Base-by-base conservation (phyloP, 2,329 filamentous ascomycete genomes). In the Penicillium decumbens region DNA sequence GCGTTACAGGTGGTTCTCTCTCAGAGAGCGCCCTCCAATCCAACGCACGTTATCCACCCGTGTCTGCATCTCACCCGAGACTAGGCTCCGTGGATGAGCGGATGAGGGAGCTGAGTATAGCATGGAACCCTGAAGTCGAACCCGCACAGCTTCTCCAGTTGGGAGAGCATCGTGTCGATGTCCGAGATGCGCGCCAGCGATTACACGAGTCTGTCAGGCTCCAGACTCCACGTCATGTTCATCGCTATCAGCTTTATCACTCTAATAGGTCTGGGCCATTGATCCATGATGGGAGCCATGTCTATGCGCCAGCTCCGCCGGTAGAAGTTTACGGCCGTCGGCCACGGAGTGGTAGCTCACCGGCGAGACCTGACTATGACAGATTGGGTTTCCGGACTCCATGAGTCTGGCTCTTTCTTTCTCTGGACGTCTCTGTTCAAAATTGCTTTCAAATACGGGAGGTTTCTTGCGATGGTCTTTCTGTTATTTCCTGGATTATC, bases 311-410 rank as follows among this genome's bases (percentile, higher is more conserved):
- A 13, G 54, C 49, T 4, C 53, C 42, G 9, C 47, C 32, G 24
- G 42, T 55, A 9, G 61, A 58, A 27, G 35, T 47, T 9, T 58
- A 59, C 6, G 53, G 44, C 0, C 45, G 50, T 37, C 64, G 67
- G 25, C 45, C 57, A 7, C 58, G 67, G 20, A 68, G 66, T 49
- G 65, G 65, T 4, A 68, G 65, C 44, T 68, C 66, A 7, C 68
- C 68, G 37, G 27, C 62, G 8, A 51, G 53, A 3, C 59, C 64
- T 8, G 51, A 61, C 24, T 59, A 60, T 45, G 49, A 53, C 45
- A 59, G 58, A 1, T 37, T 65, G 23, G 63, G 56, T 32, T 49
- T 61, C 25, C 50, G 57, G 4, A 55, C 57, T 41, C 51, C 33
- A 37, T 37, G 15, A 37, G 15, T 18, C 15, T 35, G 33, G 8